Percentiles rank a stretch among this genome's conserved stretches.
Evolutionary conservation across 2,329 filamentous ascomycete species (phyloP).

Genomic region (Didymellaceae sp.): DNA sequence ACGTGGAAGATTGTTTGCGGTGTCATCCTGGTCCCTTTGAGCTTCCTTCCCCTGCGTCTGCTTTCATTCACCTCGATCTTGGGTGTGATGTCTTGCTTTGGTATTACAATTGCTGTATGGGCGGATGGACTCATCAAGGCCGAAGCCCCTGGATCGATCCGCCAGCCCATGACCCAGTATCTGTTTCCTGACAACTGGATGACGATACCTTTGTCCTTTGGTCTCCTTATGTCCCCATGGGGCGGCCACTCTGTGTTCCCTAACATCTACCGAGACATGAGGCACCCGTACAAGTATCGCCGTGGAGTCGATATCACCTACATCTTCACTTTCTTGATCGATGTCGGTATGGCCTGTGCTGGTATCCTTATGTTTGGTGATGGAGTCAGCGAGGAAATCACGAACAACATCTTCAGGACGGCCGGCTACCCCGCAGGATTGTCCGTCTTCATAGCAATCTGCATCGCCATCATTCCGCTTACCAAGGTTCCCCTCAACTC

Average conservation of each 20-base stretch:
- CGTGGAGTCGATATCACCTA: constrained; percentile 81
- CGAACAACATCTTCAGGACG: constrained; percentile 82
- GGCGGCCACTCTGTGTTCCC: constrained; percentile 79
- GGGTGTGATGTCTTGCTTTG: constrained; percentile 88
- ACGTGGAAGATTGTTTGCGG: constrained; percentile 89
- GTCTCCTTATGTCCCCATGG: constrained; percentile 85
- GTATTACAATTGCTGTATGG: constrained; percentile 84
- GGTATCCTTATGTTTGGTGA: constrained; percentile 96
- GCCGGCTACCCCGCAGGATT: constrained; percentile 75
- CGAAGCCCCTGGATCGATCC: constrained; percentile 78
- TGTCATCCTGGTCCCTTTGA: constrained; percentile 77
- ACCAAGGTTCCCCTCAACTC: constrained; percentile 94
- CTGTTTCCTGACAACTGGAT: constrained; percentile 86
- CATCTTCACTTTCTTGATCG: constrained; percentile 82
- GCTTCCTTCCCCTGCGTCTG: constrained; percentile 81
- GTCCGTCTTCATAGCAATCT: constrained; percentile 80
- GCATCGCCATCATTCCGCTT: constrained; percentile 89
- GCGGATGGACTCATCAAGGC: constrained; percentile 87
- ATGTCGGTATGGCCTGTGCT: constrained; percentile 79
- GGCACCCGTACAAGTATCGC: constrained; percentile 81
- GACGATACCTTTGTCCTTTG: constrained; percentile 85
- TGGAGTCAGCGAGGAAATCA: constrained; percentile 84
- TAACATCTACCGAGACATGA: constrained; percentile 80
- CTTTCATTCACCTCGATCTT: constrained; percentile 90
- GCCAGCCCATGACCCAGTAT: constrained; percentile 79